phyloP scores from a whole-genome alignment of 768 basidiomycete genomes.

The Leccinum imitatum region DNA sequence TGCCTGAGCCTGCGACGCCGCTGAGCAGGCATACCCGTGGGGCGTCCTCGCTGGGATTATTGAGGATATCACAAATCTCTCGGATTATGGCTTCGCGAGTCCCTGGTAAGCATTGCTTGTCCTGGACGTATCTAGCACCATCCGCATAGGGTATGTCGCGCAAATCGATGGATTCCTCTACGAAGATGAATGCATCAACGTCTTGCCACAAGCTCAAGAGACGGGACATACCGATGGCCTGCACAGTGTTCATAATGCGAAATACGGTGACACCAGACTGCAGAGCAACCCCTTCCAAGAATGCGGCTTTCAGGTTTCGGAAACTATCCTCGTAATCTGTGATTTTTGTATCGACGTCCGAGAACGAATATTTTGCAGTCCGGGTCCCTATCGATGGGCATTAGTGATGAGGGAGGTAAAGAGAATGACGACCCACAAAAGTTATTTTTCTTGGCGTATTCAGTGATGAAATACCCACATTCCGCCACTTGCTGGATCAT shows the following conservation, averaged over 20 bases:
- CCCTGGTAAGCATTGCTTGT: conserved; percentile 22
- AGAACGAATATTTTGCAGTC: conserved; percentile 18
- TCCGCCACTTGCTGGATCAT: conserved; percentile 24
- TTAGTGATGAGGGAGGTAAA: background rate
- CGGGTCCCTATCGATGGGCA: conserved; percentile 10
- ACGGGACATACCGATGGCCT: conserved; percentile 5
- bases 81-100: conserved; percentile 19
- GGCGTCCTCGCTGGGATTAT: conserved; percentile 9
- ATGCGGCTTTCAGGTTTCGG: conserved; percentile 16
- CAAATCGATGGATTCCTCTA: conserved; percentile 21
- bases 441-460: conserved; percentile 17
- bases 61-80: conserved; percentile 20
- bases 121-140: conserved; percentile 24
- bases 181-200: background rate
- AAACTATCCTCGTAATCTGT: conserved; percentile 19
- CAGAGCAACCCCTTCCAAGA: conserved; percentile 17
- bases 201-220: background rate
- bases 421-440: conserved; percentile 14
- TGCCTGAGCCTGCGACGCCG: conserved; percentile 31
- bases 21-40: conserved; percentile 29
- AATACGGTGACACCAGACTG: conserved; percentile 19
- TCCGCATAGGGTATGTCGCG: conserved; percentile 21
- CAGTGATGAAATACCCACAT: conserved; percentile 25
- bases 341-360: conserved; percentile 20
- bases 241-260: conserved; percentile 19